Evolutionary conservation across 208 protist species (phyloP).

Genomic region (Leishmania major): DNA sequence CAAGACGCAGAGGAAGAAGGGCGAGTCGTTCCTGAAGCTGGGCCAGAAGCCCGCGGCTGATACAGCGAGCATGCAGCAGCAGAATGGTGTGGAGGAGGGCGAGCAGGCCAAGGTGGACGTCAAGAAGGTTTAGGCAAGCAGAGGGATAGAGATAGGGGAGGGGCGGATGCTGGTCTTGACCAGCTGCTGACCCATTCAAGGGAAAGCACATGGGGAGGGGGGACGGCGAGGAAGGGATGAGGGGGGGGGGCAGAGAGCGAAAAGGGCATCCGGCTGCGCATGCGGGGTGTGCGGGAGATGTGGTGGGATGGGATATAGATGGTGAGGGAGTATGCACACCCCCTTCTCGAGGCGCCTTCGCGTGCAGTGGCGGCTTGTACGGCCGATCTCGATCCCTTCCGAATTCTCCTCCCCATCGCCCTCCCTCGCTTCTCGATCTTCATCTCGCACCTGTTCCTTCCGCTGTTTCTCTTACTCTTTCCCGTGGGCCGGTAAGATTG

Average conservation of each 20-base stretch:
- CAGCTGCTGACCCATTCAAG: background rate
- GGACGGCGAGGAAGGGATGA: background rate
- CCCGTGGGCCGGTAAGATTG: background rate
- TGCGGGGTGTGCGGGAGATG: background rate
- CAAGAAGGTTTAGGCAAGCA: conserved; percentile 10
- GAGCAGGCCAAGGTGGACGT: conserved; percentile 25
- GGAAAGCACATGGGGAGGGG: background rate
- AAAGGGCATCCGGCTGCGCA: background rate
- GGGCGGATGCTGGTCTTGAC: background rate
- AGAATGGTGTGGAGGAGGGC: conserved; percentile 43
- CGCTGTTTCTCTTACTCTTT: background rate
- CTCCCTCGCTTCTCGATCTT: background rate
- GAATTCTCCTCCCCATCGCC: background rate
- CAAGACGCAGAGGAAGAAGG: conserved; percentile 46
- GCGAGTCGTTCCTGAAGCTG: conserved; percentile 44
- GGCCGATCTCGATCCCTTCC: background rate
- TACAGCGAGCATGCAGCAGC: conserved; percentile 27
- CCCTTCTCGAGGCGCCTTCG: background rate
- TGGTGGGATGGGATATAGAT: background rate
- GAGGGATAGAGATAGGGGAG: background rate
- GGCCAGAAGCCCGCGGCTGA: conserved; percentile 12
- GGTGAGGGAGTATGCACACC: background rate
- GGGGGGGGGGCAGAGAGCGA: background rate
- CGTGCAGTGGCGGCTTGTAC: background rate
- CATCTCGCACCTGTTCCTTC: background rate